Evolutionary conservation across 768 basidiomycete species (phyloP).

Genomic region (Phanerodontia chrysosporium): DNA sequence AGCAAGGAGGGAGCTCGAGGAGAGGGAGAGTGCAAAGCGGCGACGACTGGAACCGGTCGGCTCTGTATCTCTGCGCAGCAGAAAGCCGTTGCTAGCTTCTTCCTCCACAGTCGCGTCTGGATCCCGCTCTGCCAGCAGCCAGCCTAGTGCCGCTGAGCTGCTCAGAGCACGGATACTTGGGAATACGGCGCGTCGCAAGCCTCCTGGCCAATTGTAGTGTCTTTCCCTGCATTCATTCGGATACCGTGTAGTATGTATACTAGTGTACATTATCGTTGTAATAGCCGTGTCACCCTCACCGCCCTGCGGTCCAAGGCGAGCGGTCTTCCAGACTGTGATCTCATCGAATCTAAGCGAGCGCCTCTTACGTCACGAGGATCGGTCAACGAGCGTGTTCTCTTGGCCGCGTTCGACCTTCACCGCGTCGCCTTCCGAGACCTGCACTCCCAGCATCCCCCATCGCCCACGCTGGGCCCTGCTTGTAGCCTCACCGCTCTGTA

Average conservation of each 20-base stretch:
- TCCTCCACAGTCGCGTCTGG: constrained; percentile 26
- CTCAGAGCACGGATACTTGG: constrained; percentile 54
- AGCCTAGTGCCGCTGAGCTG: constrained; percentile 29
- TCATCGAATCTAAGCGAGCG: neutral
- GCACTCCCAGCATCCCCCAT: neutral
- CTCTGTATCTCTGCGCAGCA: constrained; percentile 3
- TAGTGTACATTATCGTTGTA: no score
- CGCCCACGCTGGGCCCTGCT: neutral
- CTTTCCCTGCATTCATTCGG: no score
- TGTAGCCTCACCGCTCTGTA: neutral
- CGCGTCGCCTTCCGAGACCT: neutral
- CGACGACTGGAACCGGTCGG: constrained; percentile 31
- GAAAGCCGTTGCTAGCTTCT: neutral
- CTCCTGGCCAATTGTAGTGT: neutral
- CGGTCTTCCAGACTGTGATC: no score
- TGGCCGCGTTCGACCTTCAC: neutral
- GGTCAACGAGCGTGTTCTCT: neutral
- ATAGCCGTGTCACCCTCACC: no score
- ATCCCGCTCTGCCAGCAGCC: constrained; percentile 20
- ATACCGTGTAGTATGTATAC: no score
- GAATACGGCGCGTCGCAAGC: constrained; percentile 45
- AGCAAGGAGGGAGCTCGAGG: constrained; percentile 44
- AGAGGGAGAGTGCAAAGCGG: constrained; percentile 42
- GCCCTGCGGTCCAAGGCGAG: no score
- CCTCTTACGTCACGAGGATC: neutral